These are phyloP conservation scores for Volvox africanus DNA, from an alignment of 139 green algal species.

Conservation along the genomic window DNA sequence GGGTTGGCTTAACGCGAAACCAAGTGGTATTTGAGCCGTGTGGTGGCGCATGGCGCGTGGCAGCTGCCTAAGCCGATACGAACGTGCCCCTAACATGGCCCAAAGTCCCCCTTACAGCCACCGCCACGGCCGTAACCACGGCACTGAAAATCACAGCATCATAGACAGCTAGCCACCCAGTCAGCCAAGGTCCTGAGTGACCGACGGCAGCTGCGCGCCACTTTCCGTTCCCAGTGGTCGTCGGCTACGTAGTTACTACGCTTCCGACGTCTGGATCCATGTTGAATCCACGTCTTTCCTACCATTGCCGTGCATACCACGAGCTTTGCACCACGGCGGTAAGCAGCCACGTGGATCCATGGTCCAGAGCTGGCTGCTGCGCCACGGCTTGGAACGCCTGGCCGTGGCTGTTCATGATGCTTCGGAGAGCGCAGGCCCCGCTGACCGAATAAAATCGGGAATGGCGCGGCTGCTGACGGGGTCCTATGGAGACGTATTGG, in stretches of 20 bases:
- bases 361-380: constrained; percentile 3
- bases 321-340: constrained; percentile 22
- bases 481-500: neutral
- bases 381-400: neutral
- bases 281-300: neutral
- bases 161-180: too few relatives aligned
- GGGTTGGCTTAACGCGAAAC: too few relatives aligned
- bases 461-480: neutral
- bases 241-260: too few relatives aligned
- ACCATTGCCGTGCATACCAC: constrained; percentile 60
- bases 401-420: neutral
- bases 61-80: too few relatives aligned
- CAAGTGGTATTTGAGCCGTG: too few relatives aligned
- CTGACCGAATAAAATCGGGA: constrained; percentile 2
- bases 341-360: constrained; percentile 47
- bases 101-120: too few relatives aligned
- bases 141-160: too few relatives aligned
- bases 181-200: too few relatives aligned
- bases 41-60: too few relatives aligned
- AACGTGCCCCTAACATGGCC: too few relatives aligned
- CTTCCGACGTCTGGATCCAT: neutral
- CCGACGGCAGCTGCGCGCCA: neutral
- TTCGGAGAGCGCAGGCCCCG: neutral
- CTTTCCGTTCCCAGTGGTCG: neutral
- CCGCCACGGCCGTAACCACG: too few relatives aligned